A percentile compares a stretch with the other conserved stretches of the same genome.
Evolutionary conservation across 2,329 filamentous ascomycete genomes (phyloP).

Genomic region (Colletotrichum cuscutae): DNA sequence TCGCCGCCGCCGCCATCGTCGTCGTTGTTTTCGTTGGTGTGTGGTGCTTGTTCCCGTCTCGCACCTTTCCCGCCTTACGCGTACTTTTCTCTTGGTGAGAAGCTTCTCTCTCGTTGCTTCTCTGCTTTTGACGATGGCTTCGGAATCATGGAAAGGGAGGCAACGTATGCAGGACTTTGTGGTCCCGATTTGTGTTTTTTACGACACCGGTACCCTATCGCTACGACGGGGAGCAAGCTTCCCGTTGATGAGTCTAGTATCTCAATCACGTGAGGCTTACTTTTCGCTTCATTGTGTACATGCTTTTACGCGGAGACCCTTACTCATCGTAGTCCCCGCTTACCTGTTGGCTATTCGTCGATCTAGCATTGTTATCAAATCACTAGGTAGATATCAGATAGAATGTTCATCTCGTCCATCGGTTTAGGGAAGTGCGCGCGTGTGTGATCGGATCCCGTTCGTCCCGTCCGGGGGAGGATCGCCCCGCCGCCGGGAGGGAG

Average conservation of each 20-base stretch:
- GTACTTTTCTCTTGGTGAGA: not conserved
- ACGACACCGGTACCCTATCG: no score
- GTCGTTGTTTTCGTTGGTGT: not conserved
- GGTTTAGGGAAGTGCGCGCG: not conserved
- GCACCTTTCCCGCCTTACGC: not conserved
- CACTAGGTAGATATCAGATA: no score
- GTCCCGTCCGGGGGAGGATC: not conserved
- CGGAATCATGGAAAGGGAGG: not conserved
- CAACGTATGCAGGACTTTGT: not conserved
- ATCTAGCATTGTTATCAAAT: no score
- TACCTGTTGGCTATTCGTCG: not conserved
- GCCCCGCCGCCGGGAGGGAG: not conserved
- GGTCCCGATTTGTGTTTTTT: not conserved
- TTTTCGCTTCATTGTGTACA: no score
- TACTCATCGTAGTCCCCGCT: no score
- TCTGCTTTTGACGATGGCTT: not conserved
- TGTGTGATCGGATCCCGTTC: not conserved
- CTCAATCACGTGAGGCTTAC: no score
- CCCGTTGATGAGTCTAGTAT: no score
- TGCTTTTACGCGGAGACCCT: no score
- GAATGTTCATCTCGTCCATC: not conserved
- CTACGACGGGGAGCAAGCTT: no score
- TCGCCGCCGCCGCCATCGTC: not conserved
- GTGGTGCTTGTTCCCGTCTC: not conserved
- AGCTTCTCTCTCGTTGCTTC: not conserved